Conservation (phyloP, 129 eudicot genomes). For the Flaveria trinervia region DNA sequence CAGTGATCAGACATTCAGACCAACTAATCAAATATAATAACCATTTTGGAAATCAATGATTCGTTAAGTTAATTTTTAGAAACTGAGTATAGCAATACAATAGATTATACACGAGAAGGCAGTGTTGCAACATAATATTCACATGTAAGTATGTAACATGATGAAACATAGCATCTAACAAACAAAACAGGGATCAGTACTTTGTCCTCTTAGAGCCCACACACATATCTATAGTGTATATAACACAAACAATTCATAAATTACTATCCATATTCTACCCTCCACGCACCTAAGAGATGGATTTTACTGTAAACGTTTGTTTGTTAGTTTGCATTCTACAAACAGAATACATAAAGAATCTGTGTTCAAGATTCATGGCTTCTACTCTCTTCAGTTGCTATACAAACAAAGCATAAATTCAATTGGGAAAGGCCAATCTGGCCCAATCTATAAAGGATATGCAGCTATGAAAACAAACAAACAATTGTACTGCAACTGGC, state of each 20-base stretch:
- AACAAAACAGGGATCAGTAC: conserved; percentile 8
- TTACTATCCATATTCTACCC: no score
- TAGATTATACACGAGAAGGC: background rate
- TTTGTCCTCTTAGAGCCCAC: background rate
- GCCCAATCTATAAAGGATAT: background rate
- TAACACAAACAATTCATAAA: background rate
- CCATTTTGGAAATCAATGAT: background rate
- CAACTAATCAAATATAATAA: conserved; percentile 16
- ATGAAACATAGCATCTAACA: background rate
- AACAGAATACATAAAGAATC: background rate
- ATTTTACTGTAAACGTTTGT: no score
- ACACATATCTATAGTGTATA: background rate
- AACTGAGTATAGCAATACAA: background rate
- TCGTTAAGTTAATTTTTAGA: background rate
- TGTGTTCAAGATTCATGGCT: background rate
- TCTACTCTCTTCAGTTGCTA: background rate
- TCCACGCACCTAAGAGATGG: no score
- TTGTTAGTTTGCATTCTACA: background rate
- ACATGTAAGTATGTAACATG: background rate
- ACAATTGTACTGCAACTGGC: background rate
- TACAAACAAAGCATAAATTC: conserved; percentile 2
- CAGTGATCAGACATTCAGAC: conserved; percentile 4
- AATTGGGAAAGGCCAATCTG: background rate
- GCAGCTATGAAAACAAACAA: background rate
- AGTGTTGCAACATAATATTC: conserved; percentile 10